Percentiles rank a stretch among this genome's conserved stretches.
phyloP scores from a whole-genome alignment of 768 basidiomycete species.

The Leccinum obscurum region DNA sequence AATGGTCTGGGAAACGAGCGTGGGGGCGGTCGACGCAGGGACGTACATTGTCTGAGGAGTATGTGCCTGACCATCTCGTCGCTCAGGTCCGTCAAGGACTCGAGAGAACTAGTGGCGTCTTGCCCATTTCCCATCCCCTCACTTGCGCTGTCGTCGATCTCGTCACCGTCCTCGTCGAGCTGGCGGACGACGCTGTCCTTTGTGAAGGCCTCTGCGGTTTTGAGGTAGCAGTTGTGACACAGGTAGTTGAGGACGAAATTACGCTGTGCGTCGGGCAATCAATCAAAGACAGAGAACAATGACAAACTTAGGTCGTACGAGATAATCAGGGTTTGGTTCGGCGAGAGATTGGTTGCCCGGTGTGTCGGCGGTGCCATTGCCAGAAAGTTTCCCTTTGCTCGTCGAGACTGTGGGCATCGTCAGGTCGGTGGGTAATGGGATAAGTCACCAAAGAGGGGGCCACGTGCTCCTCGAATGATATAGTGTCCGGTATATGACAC shows the following conservation, averaged over 20 bases:
- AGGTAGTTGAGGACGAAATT: slow-evolving; percentile 76
- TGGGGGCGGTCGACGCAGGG: not conserved
- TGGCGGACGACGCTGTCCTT: slow-evolving; percentile 61
- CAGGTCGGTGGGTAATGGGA: slow-evolving; percentile 3
- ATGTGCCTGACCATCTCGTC: slow-evolving; percentile 47
- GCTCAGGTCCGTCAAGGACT: slow-evolving; percentile 29
- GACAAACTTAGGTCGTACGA: slow-evolving; percentile 35
- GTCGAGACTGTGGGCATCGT: slow-evolving; percentile 20
- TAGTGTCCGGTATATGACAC: not conserved
- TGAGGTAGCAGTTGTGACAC: slow-evolving; percentile 69
- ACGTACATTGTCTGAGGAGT: slow-evolving; percentile 55
- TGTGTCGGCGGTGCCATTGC: slow-evolving; percentile 3
- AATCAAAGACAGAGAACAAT: slow-evolving; percentile 1
- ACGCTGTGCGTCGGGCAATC: slow-evolving; percentile 43
- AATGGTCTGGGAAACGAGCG: not conserved
- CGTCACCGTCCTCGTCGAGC: slow-evolving; percentile 71
- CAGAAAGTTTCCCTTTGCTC: slow-evolving; percentile 20
- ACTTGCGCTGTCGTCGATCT: slow-evolving; percentile 38
- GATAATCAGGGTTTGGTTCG: slow-evolving; percentile 42
- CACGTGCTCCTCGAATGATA: slow-evolving; percentile 15
- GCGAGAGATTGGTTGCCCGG: slow-evolving; percentile 27
- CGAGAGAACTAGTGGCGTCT: slow-evolving; percentile 11
- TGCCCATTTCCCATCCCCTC: slow-evolving; percentile 10
- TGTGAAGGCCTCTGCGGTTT: slow-evolving; percentile 67
- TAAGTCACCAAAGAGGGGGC: not conserved